Percentiles rank a stretch among this genome's conserved stretches.
Evolutionary conservation across 1,139 yeast species (phyloP).

Genomic region (Arxiozyma heterogenica): DNA sequence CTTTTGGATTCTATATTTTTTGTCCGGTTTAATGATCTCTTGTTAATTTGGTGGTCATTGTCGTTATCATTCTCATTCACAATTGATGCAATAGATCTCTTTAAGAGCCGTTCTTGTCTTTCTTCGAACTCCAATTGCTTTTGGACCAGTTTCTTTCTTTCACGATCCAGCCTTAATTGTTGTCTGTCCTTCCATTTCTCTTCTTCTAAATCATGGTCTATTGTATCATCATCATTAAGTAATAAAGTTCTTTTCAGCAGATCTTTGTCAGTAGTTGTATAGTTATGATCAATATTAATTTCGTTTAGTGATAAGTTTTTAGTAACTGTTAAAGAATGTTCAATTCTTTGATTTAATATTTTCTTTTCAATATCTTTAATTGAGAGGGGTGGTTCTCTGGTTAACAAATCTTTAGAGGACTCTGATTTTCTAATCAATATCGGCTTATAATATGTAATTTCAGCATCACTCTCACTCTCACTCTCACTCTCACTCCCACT

Average conservation of each 20-base stretch:
- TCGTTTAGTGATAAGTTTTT: neutral
- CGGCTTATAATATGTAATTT: constrained; percentile 21
- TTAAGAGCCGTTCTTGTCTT: constrained; percentile 18
- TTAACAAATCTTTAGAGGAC: neutral
- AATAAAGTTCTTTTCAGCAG: constrained; percentile 15
- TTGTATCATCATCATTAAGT: constrained; percentile 23
- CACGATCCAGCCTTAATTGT: constrained; percentile 13
- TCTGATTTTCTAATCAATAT: constrained; percentile 16
- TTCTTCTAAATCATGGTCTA: constrained; percentile 17
- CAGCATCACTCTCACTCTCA: constrained; percentile 11
- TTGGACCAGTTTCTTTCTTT: constrained; percentile 17
- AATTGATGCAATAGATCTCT: neutral
- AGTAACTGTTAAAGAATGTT: neutral
- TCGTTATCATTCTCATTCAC: neutral
- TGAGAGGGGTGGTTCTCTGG: neutral
- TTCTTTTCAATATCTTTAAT: neutral
- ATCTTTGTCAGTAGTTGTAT: constrained; percentile 20
- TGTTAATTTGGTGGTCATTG: neutral
- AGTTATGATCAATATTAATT: constrained; percentile 10
- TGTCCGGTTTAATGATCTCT: neutral
- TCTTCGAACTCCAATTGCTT: constrained; percentile 24
- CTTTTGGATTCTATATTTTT: neutral
- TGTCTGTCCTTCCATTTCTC: constrained; percentile 22
- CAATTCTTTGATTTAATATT: neutral
- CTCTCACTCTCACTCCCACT: constrained; percentile 3